Conservation (phyloP, 805 yeast genomes). For the Candida nitratophila region DNA sequence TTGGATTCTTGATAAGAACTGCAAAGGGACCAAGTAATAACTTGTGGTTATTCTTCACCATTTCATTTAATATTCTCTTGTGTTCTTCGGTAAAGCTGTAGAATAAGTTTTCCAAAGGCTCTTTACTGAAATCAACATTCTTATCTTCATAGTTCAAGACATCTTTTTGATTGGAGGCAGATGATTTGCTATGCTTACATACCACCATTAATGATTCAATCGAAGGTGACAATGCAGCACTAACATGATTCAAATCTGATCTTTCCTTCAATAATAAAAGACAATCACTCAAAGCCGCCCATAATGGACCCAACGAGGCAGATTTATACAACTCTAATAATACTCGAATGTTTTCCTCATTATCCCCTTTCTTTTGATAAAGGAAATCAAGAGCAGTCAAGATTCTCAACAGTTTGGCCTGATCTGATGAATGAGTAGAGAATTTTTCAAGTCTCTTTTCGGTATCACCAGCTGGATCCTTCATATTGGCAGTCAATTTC, state of each 20-base stretch:
- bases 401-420: conserved; percentile 78
- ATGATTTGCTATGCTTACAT: conserved; percentile 76
- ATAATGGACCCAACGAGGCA: conserved; percentile 67
- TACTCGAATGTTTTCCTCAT: conserved; percentile 9
- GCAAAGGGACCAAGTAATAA: conserved; percentile 95
- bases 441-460: conserved; percentile 45
- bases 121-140: conserved; percentile 59
- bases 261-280: conserved; percentile 56
- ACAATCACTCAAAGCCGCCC: conserved; percentile 81
- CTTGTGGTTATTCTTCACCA: conserved; percentile 87
- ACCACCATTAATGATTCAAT: conserved; percentile 94
- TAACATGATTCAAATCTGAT: conserved; percentile 51
- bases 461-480: conserved; percentile 39
- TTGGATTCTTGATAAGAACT: conserved; percentile 79
- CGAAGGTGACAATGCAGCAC: conserved; percentile 76
- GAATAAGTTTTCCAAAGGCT: conserved; percentile 72
- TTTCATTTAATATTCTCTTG: conserved; percentile 77
- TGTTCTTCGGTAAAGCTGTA: conserved; percentile 86
- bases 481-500: no score
- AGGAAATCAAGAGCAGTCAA: conserved; percentile 84
- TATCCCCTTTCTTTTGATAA: conserved; percentile 37
- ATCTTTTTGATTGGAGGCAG: conserved; percentile 49
- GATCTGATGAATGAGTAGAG: conserved; percentile 77
- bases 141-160: conserved; percentile 53
- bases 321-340: conserved; percentile 57